Conservation (phyloP, 2,329 filamentous ascomycete species). For the Coleophoma eucalyptorum region DNA sequence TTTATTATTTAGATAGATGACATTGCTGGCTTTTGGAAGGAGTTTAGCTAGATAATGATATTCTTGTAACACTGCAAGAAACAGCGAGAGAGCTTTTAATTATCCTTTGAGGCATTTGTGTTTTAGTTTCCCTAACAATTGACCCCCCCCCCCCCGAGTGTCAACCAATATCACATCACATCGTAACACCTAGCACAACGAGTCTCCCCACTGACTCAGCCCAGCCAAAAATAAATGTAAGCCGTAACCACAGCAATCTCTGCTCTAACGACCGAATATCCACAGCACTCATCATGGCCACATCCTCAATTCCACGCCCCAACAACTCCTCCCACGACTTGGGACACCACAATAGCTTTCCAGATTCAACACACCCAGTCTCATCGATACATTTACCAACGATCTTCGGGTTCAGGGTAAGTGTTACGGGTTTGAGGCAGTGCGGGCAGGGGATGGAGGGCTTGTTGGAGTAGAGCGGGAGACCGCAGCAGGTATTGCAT, state of each 20-base stretch:
- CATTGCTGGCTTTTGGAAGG: too few relatives aligned
- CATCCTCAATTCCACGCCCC: conserved; percentile 36
- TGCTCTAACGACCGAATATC: conserved; percentile 46
- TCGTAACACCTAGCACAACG: conserved; percentile 38
- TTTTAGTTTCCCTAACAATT: neutral
- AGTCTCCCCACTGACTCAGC: conserved; percentile 33
- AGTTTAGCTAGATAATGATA: too few relatives aligned
- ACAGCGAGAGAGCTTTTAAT: too few relatives aligned
- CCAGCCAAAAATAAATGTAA: conserved; percentile 55
- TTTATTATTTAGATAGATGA: too few relatives aligned
- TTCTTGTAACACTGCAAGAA: too few relatives aligned
- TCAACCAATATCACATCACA: conserved; percentile 21
- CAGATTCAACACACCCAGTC: conserved; percentile 45
- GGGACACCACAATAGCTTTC: conserved; percentile 50
- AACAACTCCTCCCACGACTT: conserved; percentile 48
- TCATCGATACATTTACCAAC: conserved; percentile 45
- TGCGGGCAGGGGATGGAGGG: conserved; percentile 32
- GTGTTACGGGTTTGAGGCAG: conserved; percentile 26
- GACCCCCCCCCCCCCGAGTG: neutral
- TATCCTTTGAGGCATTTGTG: neutral
- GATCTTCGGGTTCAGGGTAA: conserved; percentile 36
- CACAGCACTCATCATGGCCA: conserved; percentile 32
- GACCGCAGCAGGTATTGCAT: conserved; percentile 39
- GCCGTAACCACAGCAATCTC: conserved; percentile 44
- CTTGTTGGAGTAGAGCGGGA: conserved; percentile 49